These are phyloP conservation scores for Trichoderma harzianum DNA, from an alignment of 2,329 filamentous ascomycete genomes.

Conservation along the genomic window DNA sequence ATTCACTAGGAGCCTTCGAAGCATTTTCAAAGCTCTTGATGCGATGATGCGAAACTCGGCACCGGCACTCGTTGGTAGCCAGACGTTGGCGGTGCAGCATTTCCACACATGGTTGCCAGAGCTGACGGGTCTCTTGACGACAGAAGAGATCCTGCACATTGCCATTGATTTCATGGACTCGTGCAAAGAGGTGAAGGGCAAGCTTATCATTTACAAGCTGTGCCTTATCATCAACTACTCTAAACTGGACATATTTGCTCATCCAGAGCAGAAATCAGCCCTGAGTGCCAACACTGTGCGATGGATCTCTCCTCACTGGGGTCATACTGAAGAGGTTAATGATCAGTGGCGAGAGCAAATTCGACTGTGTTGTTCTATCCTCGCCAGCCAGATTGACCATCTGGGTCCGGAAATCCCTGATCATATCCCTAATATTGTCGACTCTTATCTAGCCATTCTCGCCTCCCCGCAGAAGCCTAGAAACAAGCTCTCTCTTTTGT, in stretches of 20 bases:
- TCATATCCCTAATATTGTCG: constrained; percentile 85
- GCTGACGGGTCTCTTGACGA: constrained; percentile 69
- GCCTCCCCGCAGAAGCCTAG: constrained; percentile 51
- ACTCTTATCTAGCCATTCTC: constrained; percentile 79
- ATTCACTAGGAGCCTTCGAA: constrained; percentile 79
- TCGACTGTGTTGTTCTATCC: constrained; percentile 85
- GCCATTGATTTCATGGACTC: constrained; percentile 93
- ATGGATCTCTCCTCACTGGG: constrained; percentile 96
- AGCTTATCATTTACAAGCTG: constrained; percentile 87
- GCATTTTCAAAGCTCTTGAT: constrained; percentile 87
- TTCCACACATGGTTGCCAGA: constrained; percentile 98
- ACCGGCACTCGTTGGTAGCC: constrained; percentile 84
- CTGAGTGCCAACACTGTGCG: constrained; percentile 78
- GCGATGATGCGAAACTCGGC: constrained; percentile 83
- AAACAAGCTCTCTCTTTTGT: constrained; percentile 76
- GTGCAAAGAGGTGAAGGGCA: constrained; percentile 81
- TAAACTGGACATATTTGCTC: constrained; percentile 73
- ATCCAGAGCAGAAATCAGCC: constrained; percentile 69
- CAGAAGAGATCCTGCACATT: constrained; percentile 84
- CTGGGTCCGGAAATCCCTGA: constrained; percentile 79
- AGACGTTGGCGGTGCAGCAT: constrained; percentile 92
- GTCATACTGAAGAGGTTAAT: constrained; percentile 65
- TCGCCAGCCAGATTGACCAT: constrained; percentile 78
- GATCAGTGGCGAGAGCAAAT: constrained; percentile 92
- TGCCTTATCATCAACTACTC: constrained; percentile 91